Evolutionary conservation across 1,284 basidiomycete genomes (phyloP).

Genomic region (Ceratorhiza oryzae-sativae): DNA sequence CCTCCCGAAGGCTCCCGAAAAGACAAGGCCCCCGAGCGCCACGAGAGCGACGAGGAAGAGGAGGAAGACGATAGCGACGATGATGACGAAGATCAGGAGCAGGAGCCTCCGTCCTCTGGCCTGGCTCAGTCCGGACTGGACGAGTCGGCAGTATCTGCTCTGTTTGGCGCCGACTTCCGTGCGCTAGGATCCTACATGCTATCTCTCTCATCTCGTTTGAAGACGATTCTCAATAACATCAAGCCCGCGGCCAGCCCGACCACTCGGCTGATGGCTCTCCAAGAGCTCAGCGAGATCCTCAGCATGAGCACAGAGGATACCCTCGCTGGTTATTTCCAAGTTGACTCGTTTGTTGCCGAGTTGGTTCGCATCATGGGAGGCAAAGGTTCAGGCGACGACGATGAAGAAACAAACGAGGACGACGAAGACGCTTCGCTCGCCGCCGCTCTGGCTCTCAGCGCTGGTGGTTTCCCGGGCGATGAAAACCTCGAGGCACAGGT

Average conservation of each 20-base stretch:
- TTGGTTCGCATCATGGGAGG: constrained; percentile 93
- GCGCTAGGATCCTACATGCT: constrained; percentile 91
- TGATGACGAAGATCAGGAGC: constrained; percentile 47
- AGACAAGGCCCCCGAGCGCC: constrained; percentile 56
- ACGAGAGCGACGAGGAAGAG: constrained; percentile 53
- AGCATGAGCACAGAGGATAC: constrained; percentile 98
- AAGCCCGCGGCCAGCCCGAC: constrained; percentile 81
- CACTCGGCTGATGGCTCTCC: constrained; percentile 85
- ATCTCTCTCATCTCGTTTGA: constrained; percentile 83
- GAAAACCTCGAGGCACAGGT: constrained; percentile 89
- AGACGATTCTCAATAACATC: constrained; percentile 89
- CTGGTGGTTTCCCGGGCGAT: constrained; percentile 66
- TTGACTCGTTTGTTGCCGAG: constrained; percentile 91
- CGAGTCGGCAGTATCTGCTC: constrained; percentile 77
- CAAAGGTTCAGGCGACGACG: constrained; percentile 49
- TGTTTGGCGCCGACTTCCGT: constrained; percentile 80
- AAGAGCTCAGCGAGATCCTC: constrained; percentile 93
- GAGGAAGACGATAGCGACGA: constrained; percentile 57
- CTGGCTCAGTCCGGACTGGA: constrained; percentile 58
- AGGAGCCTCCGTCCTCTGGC: constrained; percentile 55
- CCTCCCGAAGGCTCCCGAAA: constrained; percentile 36
- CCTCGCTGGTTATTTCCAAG: constrained; percentile 91
- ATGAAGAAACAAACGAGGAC: constrained; percentile 43
- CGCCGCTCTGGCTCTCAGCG: constrained; percentile 73
- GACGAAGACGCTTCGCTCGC: constrained; percentile 87